A percentile compares a stretch with the other conserved stretches of the same genome.
These are phyloP conservation scores for Neopestalotiopsis sp. DNA, from an alignment of 2,329 filamentous ascomycete species.

Conservation along the genomic window DNA sequence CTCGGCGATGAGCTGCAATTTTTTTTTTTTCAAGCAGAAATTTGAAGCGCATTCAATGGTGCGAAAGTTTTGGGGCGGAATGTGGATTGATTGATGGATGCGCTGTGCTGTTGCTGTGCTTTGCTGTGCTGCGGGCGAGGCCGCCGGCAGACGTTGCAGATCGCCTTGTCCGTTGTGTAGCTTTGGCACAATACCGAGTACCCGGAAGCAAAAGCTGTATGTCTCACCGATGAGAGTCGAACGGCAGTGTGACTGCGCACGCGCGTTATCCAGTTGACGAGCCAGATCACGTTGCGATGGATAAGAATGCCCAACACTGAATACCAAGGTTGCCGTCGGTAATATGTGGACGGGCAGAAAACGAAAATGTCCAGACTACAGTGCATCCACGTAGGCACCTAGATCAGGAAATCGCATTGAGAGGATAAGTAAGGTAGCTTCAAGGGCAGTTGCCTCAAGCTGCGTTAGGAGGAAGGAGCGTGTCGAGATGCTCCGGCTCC, in stretches of 20 bases:
- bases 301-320: too few species aligned
- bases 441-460: too few species aligned
- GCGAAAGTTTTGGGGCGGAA: neutral
- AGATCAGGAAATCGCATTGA: too few species aligned
- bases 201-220: neutral
- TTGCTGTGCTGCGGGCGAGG: neutral
- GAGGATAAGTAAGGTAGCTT: too few species aligned
- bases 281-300: neutral
- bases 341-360: too few species aligned
- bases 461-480: too few species aligned
- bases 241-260: neutral
- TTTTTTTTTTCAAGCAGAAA: neutral
- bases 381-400: too few species aligned
- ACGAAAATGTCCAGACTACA: too few species aligned
- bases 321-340: too few species aligned
- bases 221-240: neutral
- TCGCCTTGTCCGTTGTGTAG: neutral
- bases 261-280: neutral
- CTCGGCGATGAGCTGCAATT: neutral
- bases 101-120: too few species aligned
- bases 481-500: too few species aligned
- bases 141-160: constrained; percentile 1
- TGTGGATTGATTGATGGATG: neutral
- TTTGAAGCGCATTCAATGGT: neutral
- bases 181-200: neutral